These are phyloP conservation scores for Solanum stenotomum DNA, from an alignment of 257 asterid genomes.

Conservation along the genomic window DNA sequence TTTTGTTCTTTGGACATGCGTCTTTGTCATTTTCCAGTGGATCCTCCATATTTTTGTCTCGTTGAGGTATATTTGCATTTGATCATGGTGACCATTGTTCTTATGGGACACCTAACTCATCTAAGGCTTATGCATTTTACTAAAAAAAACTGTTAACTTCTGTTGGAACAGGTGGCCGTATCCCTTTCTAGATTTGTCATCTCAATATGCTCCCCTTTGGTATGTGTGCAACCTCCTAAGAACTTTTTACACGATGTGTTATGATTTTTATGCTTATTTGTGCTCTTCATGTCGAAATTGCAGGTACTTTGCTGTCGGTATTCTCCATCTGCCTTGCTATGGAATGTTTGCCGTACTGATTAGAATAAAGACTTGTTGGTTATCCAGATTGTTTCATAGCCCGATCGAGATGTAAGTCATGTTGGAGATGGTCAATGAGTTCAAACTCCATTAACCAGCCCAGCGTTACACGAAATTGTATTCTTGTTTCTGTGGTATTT, in stretches of 20 bases:
- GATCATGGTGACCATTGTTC: background rate
- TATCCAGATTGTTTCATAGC: conserved; percentile 18
- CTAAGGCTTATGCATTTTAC: background rate
- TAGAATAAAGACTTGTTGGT: conserved; percentile 17
- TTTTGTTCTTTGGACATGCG: conserved; percentile 57
- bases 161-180: conserved; percentile 63
- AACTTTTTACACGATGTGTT: background rate
- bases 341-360: conserved; percentile 33
- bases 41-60: conserved; percentile 60
- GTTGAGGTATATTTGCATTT: conserved; percentile 27
- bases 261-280: background rate
- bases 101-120: background rate
- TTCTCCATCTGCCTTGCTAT: conserved; percentile 49
- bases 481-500: background rate
- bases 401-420: background rate
- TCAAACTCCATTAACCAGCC: background rate
- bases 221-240: background rate
- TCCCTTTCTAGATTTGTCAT: conserved; percentile 55
- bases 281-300: background rate
- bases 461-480: background rate
- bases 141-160: background rate
- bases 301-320: conserved; percentile 64
- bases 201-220: conserved; percentile 55
- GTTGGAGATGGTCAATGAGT: background rate
- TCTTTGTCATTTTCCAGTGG: conserved; percentile 82